Evolutionary conservation across 164 flowering plant species (phyloP).

Genomic region (Warburgia ugandensis): DNA sequence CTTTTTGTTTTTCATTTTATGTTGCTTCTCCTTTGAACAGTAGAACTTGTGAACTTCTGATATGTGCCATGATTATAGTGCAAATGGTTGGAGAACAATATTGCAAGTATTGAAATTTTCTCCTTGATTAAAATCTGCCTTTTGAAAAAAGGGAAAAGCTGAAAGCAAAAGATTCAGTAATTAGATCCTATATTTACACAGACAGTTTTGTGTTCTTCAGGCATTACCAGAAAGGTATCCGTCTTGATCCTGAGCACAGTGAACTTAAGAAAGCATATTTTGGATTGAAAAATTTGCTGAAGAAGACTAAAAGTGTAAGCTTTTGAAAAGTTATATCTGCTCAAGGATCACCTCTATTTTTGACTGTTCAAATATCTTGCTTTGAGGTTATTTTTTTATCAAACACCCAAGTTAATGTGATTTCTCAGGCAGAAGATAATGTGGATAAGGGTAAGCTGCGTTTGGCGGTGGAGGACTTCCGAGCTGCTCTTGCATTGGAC

Average conservation of each 20-base stretch:
- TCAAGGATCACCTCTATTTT: too few relatives aligned
- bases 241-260: conserved; percentile 89
- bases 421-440: conserved; percentile 90
- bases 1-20: not conserved
- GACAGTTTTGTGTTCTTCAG: conserved; percentile 30
- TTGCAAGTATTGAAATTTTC: too few relatives aligned
- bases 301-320: conserved; percentile 92
- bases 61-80: too few relatives aligned
- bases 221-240: conserved; percentile 95
- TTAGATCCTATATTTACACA: conserved; percentile 1
- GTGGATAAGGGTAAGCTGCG: conserved; percentile 79
- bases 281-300: conserved; percentile 85
- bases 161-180: too few relatives aligned
- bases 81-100: not conserved
- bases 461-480: conserved; percentile 77
- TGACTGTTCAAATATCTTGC: not conserved
- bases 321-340: too few relatives aligned
- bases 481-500: conserved; percentile 79
- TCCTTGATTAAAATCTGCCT: not conserved
- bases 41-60: not conserved
- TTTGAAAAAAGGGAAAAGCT: too few relatives aligned
- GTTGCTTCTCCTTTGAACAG: not conserved
- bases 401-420: not conserved
- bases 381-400: too few relatives aligned
- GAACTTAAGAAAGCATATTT: conserved; percentile 93